These are phyloP conservation scores for Nymphaea thermarum DNA, from an alignment of 164 flowering plant species.

Conservation along the genomic window DNA sequence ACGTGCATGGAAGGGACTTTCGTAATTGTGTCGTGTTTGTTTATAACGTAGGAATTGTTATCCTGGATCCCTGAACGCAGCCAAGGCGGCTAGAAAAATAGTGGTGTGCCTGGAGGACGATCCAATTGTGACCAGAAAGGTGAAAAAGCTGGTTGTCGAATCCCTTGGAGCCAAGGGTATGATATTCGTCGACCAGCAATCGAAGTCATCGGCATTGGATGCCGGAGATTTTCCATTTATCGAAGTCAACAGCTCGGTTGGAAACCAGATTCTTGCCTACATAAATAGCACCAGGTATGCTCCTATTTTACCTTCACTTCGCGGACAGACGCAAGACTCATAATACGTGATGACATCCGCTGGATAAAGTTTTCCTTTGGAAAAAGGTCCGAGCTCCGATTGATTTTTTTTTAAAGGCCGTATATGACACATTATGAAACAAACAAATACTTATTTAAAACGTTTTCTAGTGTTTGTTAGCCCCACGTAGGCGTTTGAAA, in stretches of 20 bases:
- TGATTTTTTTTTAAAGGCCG: no score
- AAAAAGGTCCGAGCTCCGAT: no score
- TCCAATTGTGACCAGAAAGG: slow-evolving; percentile 24
- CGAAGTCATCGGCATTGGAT: slow-evolving; percentile 40
- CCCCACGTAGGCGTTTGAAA: no score
- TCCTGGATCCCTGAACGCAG: slow-evolving; percentile 64
- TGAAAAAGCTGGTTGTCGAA: slow-evolving; percentile 54
- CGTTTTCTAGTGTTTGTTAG: no score
- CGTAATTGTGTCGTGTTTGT: no score
- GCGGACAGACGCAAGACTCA: no score
- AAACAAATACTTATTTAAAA: no score
- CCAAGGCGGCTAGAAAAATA: slow-evolving; percentile 49
- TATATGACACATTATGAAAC: no score
- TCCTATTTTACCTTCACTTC: no score
- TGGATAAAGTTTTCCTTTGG: no score
- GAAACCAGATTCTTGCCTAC: slow-evolving; percentile 46
- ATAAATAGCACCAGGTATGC: slow-evolving; percentile 57
- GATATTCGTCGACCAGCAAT: slow-evolving; percentile 33
- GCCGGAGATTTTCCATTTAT: slow-evolving; percentile 54
- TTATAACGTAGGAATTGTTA: slow-evolving; percentile 45
- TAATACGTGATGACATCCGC: no score
- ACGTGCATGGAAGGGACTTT: no score
- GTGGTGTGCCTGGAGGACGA: slow-evolving; percentile 38
- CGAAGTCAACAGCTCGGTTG: slow-evolving; percentile 33
- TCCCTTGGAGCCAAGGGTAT: slow-evolving; percentile 54